A percentile compares a stretch with the other conserved stretches of the same genome.
phyloP scores from a whole-genome alignment of 768 basidiomycete genomes.

The Amanita pallidorosea region DNA sequence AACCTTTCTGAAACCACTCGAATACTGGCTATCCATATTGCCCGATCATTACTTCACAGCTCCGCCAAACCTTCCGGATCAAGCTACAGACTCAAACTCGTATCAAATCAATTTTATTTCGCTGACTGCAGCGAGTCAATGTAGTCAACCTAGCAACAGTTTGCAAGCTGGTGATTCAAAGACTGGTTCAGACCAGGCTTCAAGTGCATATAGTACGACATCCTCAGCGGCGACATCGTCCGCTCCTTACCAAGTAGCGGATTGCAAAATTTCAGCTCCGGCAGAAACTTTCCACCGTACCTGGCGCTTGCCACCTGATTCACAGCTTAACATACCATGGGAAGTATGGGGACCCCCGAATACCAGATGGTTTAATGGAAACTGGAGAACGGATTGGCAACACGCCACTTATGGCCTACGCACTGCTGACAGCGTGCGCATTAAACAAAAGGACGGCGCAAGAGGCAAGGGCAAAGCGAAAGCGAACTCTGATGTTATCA shows the following conservation, averaged over 20 bases:
- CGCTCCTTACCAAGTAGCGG: not conserved
- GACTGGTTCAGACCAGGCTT: not conserved
- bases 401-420: constrained; percentile 41
- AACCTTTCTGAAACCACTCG: constrained; percentile 17
- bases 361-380: constrained; percentile 45
- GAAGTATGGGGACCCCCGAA: constrained; percentile 38
- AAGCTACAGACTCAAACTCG: too few species aligned
- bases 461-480: not conserved
- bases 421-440: constrained; percentile 33
- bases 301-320: not conserved
- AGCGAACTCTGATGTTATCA: not conserved
- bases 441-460: constrained; percentile 7
- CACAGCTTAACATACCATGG: constrained; percentile 24
- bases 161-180: not conserved
- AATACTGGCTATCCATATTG: not conserved
- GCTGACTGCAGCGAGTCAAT: constrained; percentile 8
- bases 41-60: not conserved
- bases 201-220: not conserved
- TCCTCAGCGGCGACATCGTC: not conserved
- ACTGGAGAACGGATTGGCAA: constrained; percentile 42
- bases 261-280: not conserved
- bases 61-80: not conserved
- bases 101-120: constrained; percentile 10
- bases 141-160: not conserved
- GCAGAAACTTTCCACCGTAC: not conserved